These are phyloP conservation scores for Venturiaceae sp. DNA, from an alignment of 2,329 filamentous ascomycete species.

Conservation along the genomic window DNA sequence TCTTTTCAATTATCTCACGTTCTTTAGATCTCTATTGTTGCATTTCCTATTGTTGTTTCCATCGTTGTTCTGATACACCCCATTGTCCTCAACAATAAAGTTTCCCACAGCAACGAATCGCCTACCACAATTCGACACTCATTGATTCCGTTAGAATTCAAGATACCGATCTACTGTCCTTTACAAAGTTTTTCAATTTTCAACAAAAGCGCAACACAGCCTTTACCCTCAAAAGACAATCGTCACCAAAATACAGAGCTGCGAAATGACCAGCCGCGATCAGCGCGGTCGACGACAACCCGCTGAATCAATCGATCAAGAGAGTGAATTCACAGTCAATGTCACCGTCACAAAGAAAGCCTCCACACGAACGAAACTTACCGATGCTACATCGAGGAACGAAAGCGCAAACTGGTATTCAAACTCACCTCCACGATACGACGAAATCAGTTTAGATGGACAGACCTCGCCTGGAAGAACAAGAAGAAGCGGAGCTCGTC, in stretches of 20 bases:
- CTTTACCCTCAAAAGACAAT: no score
- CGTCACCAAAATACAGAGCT: neutral
- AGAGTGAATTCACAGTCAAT: slow-evolving; percentile 3
- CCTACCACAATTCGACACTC: neutral
- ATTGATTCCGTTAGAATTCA: neutral
- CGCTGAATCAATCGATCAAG: neutral
- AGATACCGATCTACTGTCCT: no score
- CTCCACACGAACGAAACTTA: neutral
- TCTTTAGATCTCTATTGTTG: neutral
- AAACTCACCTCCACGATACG: neutral
- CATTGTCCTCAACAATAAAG: neutral
- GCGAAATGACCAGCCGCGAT: neutral
- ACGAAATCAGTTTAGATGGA: neutral
- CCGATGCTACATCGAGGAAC: neutral
- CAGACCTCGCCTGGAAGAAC: neutral
- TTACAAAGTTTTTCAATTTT: neutral
- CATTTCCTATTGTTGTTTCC: neutral
- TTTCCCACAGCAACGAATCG: neutral
- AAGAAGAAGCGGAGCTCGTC: neutral
- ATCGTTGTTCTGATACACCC: neutral
- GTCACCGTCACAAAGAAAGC: slow-evolving; percentile 1
- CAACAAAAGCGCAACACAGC: no score
- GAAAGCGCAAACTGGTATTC: neutral
- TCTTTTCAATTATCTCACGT: neutral
- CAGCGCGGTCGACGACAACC: neutral